A percentile compares a stretch with the other conserved stretches of the same genome.
Evolutionary conservation across 257 asterid species (phyloP).

Genomic region (Vinca minor): DNA sequence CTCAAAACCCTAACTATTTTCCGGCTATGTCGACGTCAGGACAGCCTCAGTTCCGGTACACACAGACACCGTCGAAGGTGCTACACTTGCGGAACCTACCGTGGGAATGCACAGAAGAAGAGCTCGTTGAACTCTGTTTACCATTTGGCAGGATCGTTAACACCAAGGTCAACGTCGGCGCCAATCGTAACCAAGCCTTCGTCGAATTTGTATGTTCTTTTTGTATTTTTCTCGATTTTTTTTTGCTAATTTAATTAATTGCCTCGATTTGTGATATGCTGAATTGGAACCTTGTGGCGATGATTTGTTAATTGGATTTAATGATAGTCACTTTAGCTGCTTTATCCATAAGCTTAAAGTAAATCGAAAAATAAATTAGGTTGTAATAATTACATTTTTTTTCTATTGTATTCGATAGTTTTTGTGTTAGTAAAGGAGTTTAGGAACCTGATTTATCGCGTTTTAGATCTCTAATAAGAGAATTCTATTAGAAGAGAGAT

Average conservation of each 20-base stretch:
- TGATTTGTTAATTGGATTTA: background rate
- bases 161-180: slow-evolving; percentile 77
- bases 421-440: no score
- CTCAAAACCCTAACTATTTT: slow-evolving; percentile 16
- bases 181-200: slow-evolving; percentile 80
- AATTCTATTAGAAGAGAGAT: no score
- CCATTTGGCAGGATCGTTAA: slow-evolving; percentile 76
- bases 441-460: no score
- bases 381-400: background rate
- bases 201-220: slow-evolving; percentile 59
- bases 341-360: background rate
- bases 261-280: background rate
- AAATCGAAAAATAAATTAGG: no score
- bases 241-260: background rate
- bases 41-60: slow-evolving; percentile 69
- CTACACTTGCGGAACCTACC: slow-evolving; percentile 83
- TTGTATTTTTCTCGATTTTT: background rate
- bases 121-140: slow-evolving; percentile 62
- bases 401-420: background rate
- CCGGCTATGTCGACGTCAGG: slow-evolving; percentile 58
- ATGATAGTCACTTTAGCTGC: background rate
- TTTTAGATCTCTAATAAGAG: no score
- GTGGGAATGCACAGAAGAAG: slow-evolving; percentile 73
- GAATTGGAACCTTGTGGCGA: background rate
- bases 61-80: slow-evolving; percentile 87